These are phyloP conservation scores for Trichoderma asperellum DNA, from an alignment of 2,329 filamentous ascomycete species.

Conservation along the genomic window DNA sequence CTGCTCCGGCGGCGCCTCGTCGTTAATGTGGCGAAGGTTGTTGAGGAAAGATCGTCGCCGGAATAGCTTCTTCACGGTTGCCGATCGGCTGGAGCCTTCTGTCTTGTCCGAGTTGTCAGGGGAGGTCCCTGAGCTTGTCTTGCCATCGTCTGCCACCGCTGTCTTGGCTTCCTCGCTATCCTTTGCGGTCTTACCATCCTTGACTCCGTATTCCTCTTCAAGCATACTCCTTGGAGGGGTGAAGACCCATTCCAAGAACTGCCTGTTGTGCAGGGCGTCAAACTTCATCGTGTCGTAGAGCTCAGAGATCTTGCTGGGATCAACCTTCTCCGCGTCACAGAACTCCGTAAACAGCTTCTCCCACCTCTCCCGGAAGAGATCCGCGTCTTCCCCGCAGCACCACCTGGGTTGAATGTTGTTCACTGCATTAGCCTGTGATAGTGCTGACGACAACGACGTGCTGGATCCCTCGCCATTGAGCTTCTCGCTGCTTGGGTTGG, in stretches of 20 bases:
- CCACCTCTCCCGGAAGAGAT: constrained; percentile 95
- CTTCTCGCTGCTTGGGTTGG: constrained; percentile 55
- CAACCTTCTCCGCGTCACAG: constrained; percentile 94
- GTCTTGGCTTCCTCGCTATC: constrained; percentile 45
- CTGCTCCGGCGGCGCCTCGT: constrained; percentile 64
- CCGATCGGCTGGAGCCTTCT: constrained; percentile 45
- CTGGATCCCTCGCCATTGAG: constrained; percentile 47
- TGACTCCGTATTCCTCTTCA: constrained; percentile 65
- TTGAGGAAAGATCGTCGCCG: constrained; percentile 64
- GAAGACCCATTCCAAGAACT: constrained; percentile 97
- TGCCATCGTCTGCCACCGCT: constrained; percentile 42
- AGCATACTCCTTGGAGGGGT: constrained; percentile 81
- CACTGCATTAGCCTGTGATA: constrained; percentile 65
- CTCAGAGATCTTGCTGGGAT: constrained; percentile 98
- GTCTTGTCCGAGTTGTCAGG: constrained; percentile 47
- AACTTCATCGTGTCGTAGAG: constrained; percentile 99
- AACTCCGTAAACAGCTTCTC: constrained; percentile 98
- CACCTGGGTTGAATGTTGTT: constrained; percentile 83
- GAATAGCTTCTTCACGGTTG: constrained; percentile 55
- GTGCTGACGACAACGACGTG: constrained; percentile 51
- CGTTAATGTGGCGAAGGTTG: constrained; percentile 52
- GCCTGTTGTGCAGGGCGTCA: constrained; percentile 93
- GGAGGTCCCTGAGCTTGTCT: constrained; percentile 34
- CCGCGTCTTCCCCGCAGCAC: constrained; percentile 95
- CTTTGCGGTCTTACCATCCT: constrained; percentile 47